phyloP scores from a whole-genome alignment of 2,329 filamentous ascomycete species.

The Calonectria hawksworthii region DNA sequence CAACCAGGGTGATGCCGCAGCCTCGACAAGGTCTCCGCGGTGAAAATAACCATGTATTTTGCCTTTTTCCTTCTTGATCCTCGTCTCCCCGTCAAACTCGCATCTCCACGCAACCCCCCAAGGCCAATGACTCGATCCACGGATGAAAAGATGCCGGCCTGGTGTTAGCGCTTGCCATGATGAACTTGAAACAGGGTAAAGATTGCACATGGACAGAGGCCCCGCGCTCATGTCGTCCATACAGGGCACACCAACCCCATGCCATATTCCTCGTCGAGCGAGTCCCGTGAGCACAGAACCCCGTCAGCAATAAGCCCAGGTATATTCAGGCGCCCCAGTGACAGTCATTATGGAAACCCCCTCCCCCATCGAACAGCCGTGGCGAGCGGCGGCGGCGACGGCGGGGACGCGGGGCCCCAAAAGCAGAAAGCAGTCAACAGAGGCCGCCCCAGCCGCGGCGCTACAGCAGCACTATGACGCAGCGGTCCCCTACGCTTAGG shows the following conservation, averaged over 20 bases:
- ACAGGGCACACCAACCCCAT: too few species aligned
- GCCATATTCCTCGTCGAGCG: neutral
- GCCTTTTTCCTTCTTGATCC: neutral
- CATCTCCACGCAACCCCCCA: neutral
- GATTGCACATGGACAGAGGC: neutral
- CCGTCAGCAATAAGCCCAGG: neutral
- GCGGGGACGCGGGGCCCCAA: neutral
- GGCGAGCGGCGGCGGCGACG: neutral
- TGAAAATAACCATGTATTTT: neutral
- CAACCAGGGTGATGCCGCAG: neutral
- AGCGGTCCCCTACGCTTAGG: neutral
- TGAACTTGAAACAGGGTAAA: neutral
- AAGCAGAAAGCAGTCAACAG: neutral
- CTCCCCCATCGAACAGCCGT: too few species aligned
- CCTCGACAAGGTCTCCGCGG: too few species aligned
- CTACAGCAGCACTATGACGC: slow-evolving; percentile 24
- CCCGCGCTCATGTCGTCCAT: neutral
- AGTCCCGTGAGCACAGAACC: neutral
- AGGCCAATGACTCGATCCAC: neutral
- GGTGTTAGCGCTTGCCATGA: neutral
- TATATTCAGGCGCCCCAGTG: too few species aligned
- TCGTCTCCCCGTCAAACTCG: neutral
- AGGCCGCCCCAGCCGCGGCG: slow-evolving; percentile 19
- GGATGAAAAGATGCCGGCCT: neutral
- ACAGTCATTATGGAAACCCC: too few species aligned